Percentiles rank a stretch among this genome's conserved stretches.
These are phyloP conservation scores for Umbellularia californica DNA, from an alignment of 164 flowering plant genomes.

Conservation along the genomic window DNA sequence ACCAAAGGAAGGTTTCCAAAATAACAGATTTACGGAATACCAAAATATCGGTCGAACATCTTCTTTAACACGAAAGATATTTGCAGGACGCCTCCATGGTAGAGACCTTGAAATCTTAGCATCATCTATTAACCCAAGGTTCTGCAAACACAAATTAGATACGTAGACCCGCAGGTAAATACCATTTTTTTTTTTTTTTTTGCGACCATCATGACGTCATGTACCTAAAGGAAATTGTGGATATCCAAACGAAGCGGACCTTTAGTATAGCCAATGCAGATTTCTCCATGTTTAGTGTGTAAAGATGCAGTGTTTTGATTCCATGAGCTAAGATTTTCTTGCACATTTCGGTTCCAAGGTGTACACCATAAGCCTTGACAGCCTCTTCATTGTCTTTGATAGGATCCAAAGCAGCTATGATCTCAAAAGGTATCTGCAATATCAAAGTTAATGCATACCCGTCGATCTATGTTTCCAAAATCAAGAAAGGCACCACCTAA, in stretches of 20 bases:
- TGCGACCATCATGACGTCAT: no score
- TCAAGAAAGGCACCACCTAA: neutral
- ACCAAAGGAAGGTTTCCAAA: neutral
- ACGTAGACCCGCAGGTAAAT: slow-evolving; percentile 2
- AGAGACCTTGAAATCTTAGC: slow-evolving; percentile 70
- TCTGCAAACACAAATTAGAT: slow-evolving; percentile 38
- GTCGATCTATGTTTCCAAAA: neutral
- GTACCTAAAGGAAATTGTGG: neutral
- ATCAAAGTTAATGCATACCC: neutral
- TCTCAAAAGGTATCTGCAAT: slow-evolving; percentile 70
- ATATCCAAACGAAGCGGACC: slow-evolving; percentile 36
- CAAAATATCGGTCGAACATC: slow-evolving; percentile 97
- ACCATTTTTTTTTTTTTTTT: neutral
- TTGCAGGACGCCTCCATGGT: slow-evolving; percentile 92
- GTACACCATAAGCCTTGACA: slow-evolving; percentile 82
- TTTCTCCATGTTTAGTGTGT: slow-evolving; percentile 92
- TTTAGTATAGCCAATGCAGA: slow-evolving; percentile 81
- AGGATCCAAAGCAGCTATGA: slow-evolving; percentile 83
- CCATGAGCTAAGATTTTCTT: slow-evolving; percentile 88
- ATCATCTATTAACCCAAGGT: slow-evolving; percentile 92
- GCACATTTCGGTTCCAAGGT: slow-evolving; percentile 99
- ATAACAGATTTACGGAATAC: slow-evolving; percentile 30
- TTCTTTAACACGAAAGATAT: slow-evolving; percentile 76
- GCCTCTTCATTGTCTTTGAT: slow-evolving; percentile 98
- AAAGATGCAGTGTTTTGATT: slow-evolving; percentile 85